A percentile compares a stretch with the other conserved stretches of the same genome.
Evolutionary conservation across 2,329 filamentous ascomycete species (phyloP).

Genomic region (Colletotrichum tabaci): DNA sequence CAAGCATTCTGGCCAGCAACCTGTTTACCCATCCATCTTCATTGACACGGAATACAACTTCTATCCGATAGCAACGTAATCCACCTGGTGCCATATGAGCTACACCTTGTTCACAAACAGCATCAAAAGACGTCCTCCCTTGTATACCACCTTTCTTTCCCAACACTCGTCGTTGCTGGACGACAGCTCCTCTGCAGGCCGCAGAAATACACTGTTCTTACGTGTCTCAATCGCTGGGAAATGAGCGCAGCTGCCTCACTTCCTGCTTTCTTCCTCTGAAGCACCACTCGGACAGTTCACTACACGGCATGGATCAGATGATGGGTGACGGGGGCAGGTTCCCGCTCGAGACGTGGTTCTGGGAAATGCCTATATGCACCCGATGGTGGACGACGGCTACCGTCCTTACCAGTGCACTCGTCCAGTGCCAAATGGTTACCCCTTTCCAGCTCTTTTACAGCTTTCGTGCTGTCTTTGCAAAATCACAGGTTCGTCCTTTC

Average conservation of each 20-base stretch:
- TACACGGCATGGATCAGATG: conserved; percentile 67
- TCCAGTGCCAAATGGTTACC: conserved; percentile 93
- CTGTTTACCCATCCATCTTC: neutral
- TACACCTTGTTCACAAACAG: neutral
- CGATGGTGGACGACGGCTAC: conserved; percentile 97
- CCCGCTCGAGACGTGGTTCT: conserved; percentile 97
- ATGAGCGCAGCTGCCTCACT: conserved; percentile 16
- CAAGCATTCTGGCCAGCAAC: neutral
- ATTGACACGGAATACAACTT: neutral
- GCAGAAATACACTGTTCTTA: neutral
- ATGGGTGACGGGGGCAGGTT: conserved; percentile 74
- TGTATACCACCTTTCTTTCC: neutral
- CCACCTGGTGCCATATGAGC: neutral
- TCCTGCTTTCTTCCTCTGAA: conserved; percentile 11
- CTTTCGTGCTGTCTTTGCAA: conserved; percentile 90
- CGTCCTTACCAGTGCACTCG: conserved; percentile 86
- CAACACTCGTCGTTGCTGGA: neutral
- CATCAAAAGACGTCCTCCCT: neutral
- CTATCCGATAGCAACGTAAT: neutral
- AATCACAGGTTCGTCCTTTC: conserved; percentile 80
- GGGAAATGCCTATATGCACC: conserved; percentile 97
- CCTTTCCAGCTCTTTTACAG: conserved; percentile 98
- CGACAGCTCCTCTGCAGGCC: neutral
- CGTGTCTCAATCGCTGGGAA: neutral
- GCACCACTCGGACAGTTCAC: neutral